A percentile compares a stretch with the other conserved stretches of the same genome.
Evolutionary conservation across 2,329 filamentous ascomycete genomes (phyloP).

Genomic region (Cladosporium colombiae): DNA sequence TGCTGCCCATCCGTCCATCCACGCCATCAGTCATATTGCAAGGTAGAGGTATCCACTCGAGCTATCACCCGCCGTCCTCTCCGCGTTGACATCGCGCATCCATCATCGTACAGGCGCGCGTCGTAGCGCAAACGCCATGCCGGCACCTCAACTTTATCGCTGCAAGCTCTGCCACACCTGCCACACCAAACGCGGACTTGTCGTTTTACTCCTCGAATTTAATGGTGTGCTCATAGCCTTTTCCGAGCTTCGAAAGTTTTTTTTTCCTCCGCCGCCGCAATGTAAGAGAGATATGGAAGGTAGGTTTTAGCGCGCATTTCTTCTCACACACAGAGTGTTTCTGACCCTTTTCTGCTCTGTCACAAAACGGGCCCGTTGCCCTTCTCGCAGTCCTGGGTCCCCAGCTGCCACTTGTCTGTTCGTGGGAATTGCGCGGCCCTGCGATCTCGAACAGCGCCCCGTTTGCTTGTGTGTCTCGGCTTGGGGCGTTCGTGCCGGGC

Average conservation of each 20-base stretch:
- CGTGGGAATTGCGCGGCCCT: conserved; percentile 14
- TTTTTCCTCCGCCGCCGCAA: conserved; percentile 7
- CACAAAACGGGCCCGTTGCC: conserved; percentile 3
- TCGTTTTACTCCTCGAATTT: neutral
- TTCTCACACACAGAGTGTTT: neutral
- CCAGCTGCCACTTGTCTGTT: conserved; percentile 8
- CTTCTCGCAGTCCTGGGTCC: neutral
- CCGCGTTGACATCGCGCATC: conserved; percentile 11
- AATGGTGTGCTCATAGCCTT: conserved; percentile 16
- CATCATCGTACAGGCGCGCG: conserved; percentile 15
- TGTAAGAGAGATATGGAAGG: neutral
- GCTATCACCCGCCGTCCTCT: conserved; percentile 10
- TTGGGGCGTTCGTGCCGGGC: neutral
- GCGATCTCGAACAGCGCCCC: conserved; percentile 19
- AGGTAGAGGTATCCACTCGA: conserved; percentile 7
- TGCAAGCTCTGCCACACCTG: conserved; percentile 7
- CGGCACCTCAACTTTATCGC: conserved; percentile 18
- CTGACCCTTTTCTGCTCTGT: conserved; percentile 7
- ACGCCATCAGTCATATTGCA: neutral
- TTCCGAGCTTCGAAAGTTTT: neutral
- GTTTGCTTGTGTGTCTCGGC: conserved; percentile 18
- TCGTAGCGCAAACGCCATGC: conserved; percentile 16
- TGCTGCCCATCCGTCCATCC: neutral
- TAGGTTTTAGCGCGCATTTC: neutral
- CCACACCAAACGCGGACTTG: neutral